phyloP scores from a whole-genome alignment of 202 grass and related monocot species.

The Schoenoplectus triqueter region DNA sequence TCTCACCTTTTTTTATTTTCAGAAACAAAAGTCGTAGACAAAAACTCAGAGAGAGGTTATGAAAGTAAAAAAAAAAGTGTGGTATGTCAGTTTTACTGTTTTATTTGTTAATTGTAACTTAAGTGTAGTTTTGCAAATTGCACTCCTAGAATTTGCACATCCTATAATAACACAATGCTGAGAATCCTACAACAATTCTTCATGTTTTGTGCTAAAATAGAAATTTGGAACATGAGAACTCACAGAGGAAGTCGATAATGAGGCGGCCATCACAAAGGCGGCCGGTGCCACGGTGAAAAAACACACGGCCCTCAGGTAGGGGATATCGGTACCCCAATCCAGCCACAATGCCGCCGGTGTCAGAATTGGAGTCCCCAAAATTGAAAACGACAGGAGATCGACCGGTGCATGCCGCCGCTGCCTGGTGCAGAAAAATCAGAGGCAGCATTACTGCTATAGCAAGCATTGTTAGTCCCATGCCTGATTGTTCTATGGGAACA shows the following conservation, averaged over 20 bases:
- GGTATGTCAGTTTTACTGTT: neutral
- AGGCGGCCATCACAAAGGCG: slow-evolving; percentile 83
- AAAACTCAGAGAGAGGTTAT: neutral
- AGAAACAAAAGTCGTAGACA: neutral
- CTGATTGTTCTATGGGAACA: slow-evolving; percentile 12
- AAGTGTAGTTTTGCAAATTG: neutral
- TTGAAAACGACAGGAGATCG: slow-evolving; percentile 58
- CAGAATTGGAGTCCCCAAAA: slow-evolving; percentile 89
- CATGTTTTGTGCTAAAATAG: neutral
- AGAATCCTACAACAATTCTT: neutral
- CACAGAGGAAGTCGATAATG: slow-evolving; percentile 88
- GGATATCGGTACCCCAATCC: slow-evolving; percentile 55
- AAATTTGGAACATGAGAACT: slow-evolving; percentile 35
- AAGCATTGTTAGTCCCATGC: slow-evolving; percentile 15
- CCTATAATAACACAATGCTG: neutral
- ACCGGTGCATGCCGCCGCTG: neutral
- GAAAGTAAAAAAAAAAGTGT: neutral
- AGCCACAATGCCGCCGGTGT: slow-evolving; percentile 66
- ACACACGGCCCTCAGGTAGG: slow-evolving; percentile 63
- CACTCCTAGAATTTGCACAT: neutral
- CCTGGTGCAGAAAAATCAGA: slow-evolving; percentile 30
- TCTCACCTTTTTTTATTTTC: slow-evolving; percentile 56
- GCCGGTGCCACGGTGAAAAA: slow-evolving; percentile 65
- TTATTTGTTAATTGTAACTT: neutral
- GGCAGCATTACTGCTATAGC: neutral